These are phyloP conservation scores for Talaromyces sp. DNA, from an alignment of 2,329 filamentous ascomycete species.

Conservation along the genomic window DNA sequence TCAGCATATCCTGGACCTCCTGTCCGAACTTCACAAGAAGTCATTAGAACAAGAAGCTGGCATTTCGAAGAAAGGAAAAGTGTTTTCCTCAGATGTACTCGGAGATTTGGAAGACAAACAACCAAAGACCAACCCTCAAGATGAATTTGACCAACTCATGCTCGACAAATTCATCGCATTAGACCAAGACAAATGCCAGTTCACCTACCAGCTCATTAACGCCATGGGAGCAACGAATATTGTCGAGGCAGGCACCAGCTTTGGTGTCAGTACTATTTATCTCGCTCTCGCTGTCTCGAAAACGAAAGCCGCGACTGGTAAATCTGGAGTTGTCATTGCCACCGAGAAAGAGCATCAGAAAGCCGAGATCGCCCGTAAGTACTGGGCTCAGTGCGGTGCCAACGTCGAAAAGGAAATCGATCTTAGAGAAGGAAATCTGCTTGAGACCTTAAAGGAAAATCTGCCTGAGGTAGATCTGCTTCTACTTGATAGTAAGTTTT, in stretches of 20 bases:
- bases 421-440: constrained; percentile 44
- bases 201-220: constrained; percentile 39
- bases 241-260: constrained; percentile 48
- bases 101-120: constrained; percentile 14
- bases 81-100: constrained; percentile 23
- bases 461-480: constrained; percentile 39
- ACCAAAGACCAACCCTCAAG: not conserved
- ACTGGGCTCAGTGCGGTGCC: constrained; percentile 42
- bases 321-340: constrained; percentile 39
- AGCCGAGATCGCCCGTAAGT: constrained; percentile 30
- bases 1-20: constrained; percentile 23
- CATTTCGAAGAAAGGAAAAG: constrained; percentile 22
- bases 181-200: constrained; percentile 44
- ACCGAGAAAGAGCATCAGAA: constrained; percentile 44
- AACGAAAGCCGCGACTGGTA: constrained; percentile 19
- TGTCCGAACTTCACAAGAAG: constrained; percentile 21
- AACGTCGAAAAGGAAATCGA: constrained; percentile 39
- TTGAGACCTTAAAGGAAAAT: constrained; percentile 40
- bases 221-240: constrained; percentile 38
- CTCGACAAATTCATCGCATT: constrained; percentile 44
- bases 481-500: constrained; percentile 36
- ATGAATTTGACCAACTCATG: constrained; percentile 22
- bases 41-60: constrained; percentile 27
- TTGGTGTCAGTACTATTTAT: constrained; percentile 49
- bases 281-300: constrained; percentile 42